Percentiles rank a stretch among this genome's conserved stretches.
phyloP scores from a whole-genome alignment of 2,329 filamentous ascomycete species.

The Diaporthe vexans region DNA sequence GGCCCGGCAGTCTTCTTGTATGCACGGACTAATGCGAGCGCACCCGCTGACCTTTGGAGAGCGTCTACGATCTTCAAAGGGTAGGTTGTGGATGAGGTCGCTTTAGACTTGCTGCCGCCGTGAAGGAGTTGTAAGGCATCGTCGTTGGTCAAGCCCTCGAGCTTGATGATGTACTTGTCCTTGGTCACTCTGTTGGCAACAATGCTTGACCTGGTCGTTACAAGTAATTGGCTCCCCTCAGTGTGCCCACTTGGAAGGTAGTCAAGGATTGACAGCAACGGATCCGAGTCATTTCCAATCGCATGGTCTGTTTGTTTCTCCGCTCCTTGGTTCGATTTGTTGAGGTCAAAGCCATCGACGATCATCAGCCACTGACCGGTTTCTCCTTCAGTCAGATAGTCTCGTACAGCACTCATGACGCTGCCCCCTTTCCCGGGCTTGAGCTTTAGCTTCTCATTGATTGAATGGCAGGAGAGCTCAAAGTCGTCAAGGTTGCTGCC shows the following conservation, averaged over 20 bases:
- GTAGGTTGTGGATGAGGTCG: not conserved
- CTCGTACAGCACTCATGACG: not conserved
- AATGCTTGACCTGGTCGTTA: not conserved
- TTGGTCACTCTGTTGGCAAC: not conserved
- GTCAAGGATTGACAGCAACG: not conserved
- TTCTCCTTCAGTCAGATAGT: not conserved
- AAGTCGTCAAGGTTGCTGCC: not conserved
- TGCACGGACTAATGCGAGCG: not conserved
- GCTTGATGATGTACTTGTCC: not conserved
- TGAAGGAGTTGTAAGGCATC: not conserved
- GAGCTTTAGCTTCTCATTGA: not conserved
- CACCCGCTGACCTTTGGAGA: not conserved
- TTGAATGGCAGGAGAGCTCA: not conserved
- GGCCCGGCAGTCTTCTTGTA: not conserved
- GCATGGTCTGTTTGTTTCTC: not conserved
- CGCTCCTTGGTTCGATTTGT: not conserved
- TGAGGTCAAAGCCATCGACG: not conserved
- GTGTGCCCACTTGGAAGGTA: not conserved
- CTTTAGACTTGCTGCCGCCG: not conserved
- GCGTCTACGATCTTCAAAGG: not conserved
- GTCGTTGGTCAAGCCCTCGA: not conserved
- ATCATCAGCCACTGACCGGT: not conserved
- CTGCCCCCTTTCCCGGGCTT: not conserved
- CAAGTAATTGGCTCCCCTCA: not conserved
- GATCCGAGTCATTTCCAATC: not conserved